Conservation (phyloP, 2,329 filamentous ascomycete species). For the Cytospora schulzeri region DNA sequence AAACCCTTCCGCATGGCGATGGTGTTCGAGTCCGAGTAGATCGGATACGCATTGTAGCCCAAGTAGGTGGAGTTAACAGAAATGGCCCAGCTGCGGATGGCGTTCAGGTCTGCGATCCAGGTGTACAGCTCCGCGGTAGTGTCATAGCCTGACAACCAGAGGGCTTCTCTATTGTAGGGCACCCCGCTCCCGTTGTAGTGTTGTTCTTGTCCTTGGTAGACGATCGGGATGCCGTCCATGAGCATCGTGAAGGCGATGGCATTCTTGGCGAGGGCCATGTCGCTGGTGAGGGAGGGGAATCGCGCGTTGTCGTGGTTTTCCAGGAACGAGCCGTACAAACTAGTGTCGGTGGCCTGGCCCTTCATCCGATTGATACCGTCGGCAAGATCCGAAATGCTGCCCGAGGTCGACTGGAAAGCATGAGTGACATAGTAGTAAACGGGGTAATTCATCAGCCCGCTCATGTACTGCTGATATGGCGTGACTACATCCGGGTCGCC, state of each 20-base stretch:
- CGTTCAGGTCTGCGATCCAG: conserved; percentile 50
- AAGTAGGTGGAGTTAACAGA: conserved; percentile 42
- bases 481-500: conserved; percentile 47
- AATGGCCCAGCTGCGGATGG: conserved; percentile 50
- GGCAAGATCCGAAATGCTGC: conserved; percentile 41
- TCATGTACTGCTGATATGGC: conserved; percentile 50
- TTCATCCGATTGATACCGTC: conserved; percentile 33
- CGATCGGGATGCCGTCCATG: conserved; percentile 58
- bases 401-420: conserved; percentile 34
- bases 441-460: conserved; percentile 54
- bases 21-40: conserved; percentile 43
- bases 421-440: conserved; percentile 40
- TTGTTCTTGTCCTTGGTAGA: conserved; percentile 63
- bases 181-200: conserved; percentile 47
- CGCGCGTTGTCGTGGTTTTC: conserved; percentile 54
- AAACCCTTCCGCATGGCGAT: conserved; percentile 52
- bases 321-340: conserved; percentile 46
- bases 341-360: conserved; percentile 36
- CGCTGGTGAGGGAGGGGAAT: conserved; percentile 47
- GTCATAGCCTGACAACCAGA: conserved; percentile 51
- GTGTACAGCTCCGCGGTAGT: conserved; percentile 47
- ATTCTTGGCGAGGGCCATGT: conserved; percentile 54
- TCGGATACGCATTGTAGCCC: conserved; percentile 40
- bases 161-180: conserved; percentile 51
- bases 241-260: conserved; percentile 57